Conservation (phyloP, 1,139 yeast species). For the Pichia sp. region DNA sequence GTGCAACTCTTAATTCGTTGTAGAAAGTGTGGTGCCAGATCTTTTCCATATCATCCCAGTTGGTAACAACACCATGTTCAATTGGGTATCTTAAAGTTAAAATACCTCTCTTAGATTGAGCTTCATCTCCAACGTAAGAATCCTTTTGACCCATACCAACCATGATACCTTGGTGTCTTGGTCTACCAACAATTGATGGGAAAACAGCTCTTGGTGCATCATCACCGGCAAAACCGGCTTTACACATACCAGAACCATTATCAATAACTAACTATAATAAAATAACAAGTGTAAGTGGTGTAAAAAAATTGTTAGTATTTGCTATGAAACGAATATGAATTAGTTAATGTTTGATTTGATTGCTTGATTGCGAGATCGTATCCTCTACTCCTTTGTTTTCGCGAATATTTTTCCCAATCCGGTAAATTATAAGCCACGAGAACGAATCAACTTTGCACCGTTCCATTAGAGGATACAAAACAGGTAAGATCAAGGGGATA, state of each 20-base stretch:
- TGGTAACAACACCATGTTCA: constrained; percentile 99
- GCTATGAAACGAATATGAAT: neutral
- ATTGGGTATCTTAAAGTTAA: constrained; percentile 97
- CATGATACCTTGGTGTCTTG: constrained; percentile 99
- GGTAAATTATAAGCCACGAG: too few species aligned
- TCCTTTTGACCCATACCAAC: constrained; percentile 99
- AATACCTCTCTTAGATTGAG: constrained; percentile 99
- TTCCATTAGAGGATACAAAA: too few species aligned
- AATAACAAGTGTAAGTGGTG: neutral
- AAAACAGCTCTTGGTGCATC: constrained; percentile 99
- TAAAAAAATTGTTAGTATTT: constrained; percentile 11
- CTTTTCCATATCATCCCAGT: constrained; percentile 95
- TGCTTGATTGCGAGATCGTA: too few species aligned
- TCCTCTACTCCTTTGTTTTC: too few species aligned
- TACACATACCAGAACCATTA: constrained; percentile 99
- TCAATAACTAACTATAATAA: constrained; percentile 72
- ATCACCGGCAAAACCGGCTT: constrained; percentile 99
- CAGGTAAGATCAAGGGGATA: too few species aligned
- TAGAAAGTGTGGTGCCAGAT: constrained; percentile 36
- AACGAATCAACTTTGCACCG: too few species aligned
- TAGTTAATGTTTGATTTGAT: too few species aligned
- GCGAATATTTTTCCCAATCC: too few species aligned
- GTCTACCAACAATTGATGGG: constrained; percentile 99
- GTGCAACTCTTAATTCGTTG: constrained; percentile 62
- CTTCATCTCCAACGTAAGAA: constrained; percentile 99